Conservation (phyloP, 345 rosid genomes). For the Gossypium mustelinum region DNA sequence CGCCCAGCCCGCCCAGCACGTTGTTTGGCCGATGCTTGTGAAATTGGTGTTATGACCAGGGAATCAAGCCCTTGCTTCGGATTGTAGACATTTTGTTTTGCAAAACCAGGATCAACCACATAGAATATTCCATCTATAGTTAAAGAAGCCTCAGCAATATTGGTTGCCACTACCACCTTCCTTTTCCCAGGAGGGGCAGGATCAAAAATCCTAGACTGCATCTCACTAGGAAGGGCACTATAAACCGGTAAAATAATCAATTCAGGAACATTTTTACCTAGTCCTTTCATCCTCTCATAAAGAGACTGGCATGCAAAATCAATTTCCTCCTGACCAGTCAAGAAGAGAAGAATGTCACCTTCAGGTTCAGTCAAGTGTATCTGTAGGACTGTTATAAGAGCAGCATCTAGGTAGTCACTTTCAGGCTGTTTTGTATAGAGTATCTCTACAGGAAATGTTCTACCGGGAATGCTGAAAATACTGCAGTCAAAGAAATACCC, state of each 20-base stretch:
- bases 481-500: constrained; percentile 70
- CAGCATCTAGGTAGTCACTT: constrained; percentile 66
- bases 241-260: constrained; percentile 68
- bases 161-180: constrained; percentile 75
- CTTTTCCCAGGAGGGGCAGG: constrained; percentile 69
- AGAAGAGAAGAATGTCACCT: constrained; percentile 63
- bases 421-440: constrained; percentile 69
- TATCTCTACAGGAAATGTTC: constrained; percentile 69
- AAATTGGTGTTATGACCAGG: constrained; percentile 63
- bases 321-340: constrained; percentile 76
- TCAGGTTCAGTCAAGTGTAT: constrained; percentile 75
- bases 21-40: constrained; percentile 77
- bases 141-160: constrained; percentile 71
- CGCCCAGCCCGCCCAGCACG: constrained; percentile 77
- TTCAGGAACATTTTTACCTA: constrained; percentile 66
- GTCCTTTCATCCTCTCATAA: constrained; percentile 58
- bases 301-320: constrained; percentile 67
- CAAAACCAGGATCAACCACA: constrained; percentile 74
- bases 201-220: constrained; percentile 73
- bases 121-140: constrained; percentile 66
- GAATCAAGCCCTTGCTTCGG: constrained; percentile 69
- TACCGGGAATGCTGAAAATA: constrained; percentile 67
- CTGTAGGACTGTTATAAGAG: constrained; percentile 58
- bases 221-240: constrained; percentile 74
- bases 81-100: constrained; percentile 66